Percentiles rank a stretch among this genome's conserved stretches.
phyloP scores from a whole-genome alignment of 805 yeast genomes.

The Metschnikowia sp. region DNA sequence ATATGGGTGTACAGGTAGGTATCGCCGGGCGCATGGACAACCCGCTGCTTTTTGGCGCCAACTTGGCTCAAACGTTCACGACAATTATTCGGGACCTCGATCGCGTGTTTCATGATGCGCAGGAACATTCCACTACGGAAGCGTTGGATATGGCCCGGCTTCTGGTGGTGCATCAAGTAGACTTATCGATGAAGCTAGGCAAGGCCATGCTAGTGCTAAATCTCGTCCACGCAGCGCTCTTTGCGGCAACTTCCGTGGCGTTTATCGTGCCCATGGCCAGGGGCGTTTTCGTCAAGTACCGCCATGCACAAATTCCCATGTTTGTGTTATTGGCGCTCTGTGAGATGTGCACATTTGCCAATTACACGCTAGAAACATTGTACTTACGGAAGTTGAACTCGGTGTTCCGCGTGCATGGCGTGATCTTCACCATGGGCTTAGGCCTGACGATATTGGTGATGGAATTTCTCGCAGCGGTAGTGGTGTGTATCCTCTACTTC shows the following conservation, averaged over 20 bases:
- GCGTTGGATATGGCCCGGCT: constrained; percentile 12
- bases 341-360: constrained; percentile 11
- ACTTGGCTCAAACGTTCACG: constrained; percentile 9
- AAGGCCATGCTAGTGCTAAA: constrained; percentile 5
- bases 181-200: constrained; percentile 10
- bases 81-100: constrained; percentile 12
- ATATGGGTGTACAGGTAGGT: constrained; percentile 48
- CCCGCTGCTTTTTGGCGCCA: constrained; percentile 20
- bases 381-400: constrained; percentile 7
- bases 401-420: constrained; percentile 10
- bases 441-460: constrained; percentile 10
- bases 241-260: background rate
- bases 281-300: background rate
- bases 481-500: constrained; percentile 4
- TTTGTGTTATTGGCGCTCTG: constrained; percentile 7
- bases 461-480: constrained; percentile 11
- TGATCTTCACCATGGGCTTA: constrained; percentile 11
- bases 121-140: background rate
- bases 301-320: background rate
- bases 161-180: constrained; percentile 10
- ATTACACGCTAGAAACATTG: constrained; percentile 8
- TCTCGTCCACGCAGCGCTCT: constrained; percentile 6
- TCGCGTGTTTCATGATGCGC: constrained; percentile 9
- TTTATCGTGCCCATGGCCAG: constrained; percentile 2
- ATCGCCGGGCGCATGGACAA: constrained; percentile 38